phyloP scores from a whole-genome alignment of 805 yeast species.

The Debaryomyces prosopidis region DNA sequence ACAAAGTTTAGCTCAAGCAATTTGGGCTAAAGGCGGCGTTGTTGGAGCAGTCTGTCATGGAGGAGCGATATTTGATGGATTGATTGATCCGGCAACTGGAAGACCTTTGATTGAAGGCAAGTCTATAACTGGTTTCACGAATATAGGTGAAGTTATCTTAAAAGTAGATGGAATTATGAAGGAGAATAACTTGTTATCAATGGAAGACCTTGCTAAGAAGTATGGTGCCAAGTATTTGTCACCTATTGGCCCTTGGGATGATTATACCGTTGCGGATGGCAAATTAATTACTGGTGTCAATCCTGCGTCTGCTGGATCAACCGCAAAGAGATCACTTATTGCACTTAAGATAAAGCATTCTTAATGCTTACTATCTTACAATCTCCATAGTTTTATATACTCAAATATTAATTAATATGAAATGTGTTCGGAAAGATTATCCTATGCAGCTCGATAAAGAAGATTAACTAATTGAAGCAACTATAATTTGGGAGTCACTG shows the following conservation, averaged over 20 bases:
- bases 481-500: background rate
- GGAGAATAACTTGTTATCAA: conserved; percentile 25
- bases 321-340: conserved; percentile 41
- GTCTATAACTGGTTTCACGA: conserved; percentile 58
- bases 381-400: too few relatives aligned
- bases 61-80: conserved; percentile 49
- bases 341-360: background rate
- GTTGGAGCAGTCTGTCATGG: conserved; percentile 65
- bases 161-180: conserved; percentile 14
- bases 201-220: conserved; percentile 32
- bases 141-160: conserved; percentile 43
- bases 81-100: conserved; percentile 41
- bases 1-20: conserved; percentile 41
- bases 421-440: too few relatives aligned
- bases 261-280: conserved; percentile 50
- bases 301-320: conserved; percentile 50
- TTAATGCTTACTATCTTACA: too few relatives aligned
- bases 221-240: conserved; percentile 40
- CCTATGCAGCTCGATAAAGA: too few relatives aligned
- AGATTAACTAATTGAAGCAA: too few relatives aligned
- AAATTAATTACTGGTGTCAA: conserved; percentile 58
- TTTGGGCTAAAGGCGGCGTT: conserved; percentile 50
- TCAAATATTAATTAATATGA: too few relatives aligned
- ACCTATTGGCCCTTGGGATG: conserved; percentile 50
- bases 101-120: conserved; percentile 46